These are phyloP conservation scores for Mortierella sp. DNA, from an alignment of 371 early-diverging fungal genomes.

Conservation along the genomic window DNA sequence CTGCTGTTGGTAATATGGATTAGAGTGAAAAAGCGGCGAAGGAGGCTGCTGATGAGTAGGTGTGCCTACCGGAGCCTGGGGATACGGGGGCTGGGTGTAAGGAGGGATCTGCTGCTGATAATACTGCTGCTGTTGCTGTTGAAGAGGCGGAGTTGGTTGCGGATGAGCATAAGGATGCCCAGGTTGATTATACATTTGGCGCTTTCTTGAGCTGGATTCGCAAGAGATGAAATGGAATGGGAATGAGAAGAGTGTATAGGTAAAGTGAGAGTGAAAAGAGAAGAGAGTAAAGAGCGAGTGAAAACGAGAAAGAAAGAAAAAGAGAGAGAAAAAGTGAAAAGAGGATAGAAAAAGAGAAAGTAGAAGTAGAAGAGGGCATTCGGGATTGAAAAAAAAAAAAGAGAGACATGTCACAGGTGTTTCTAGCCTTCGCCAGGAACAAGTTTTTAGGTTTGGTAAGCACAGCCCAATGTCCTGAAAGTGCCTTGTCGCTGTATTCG, in stretches of 20 bases:
- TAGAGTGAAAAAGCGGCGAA: background rate
- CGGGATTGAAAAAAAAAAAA: too few species aligned
- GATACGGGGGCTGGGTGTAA: constrained; percentile 26
- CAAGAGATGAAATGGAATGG: background rate
- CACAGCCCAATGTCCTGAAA: too few species aligned
- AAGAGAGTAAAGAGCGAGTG: background rate
- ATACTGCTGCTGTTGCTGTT: constrained; percentile 1
- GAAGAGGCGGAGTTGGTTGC: background rate
- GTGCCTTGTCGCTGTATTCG: too few species aligned
- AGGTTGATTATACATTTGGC: constrained; percentile 29
- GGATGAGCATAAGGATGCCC: constrained; percentile 25
- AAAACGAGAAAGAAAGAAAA: background rate
- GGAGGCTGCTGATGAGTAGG: constrained; percentile 22
- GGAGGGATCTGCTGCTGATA: constrained; percentile 14
- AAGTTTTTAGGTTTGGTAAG: too few species aligned
- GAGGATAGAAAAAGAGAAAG: background rate
- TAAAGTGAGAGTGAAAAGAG: background rate
- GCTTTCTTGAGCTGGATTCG: background rate
- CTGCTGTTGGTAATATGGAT: constrained; percentile 12
- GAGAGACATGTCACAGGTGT: too few species aligned
- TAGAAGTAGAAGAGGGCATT: background rate
- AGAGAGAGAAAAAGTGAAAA: too few species aligned
- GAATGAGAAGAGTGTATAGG: background rate
- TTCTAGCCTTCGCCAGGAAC: too few species aligned
- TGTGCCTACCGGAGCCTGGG: constrained; percentile 9